These are phyloP conservation scores for Metrosideros polymorpha DNA, from an alignment of 441 rosid genomes.

Conservation along the genomic window DNA sequence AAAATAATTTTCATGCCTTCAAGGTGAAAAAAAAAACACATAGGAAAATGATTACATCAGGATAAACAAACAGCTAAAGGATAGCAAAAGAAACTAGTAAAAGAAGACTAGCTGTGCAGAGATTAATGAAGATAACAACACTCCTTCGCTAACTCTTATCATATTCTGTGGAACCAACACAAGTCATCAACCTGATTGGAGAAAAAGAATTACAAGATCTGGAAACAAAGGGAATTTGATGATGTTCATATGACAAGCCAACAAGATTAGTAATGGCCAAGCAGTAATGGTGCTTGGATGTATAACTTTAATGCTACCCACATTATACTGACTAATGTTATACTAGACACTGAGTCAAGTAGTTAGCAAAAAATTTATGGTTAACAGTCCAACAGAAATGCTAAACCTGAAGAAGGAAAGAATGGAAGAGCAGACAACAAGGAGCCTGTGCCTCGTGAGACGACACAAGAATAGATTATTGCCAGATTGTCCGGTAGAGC, in stretches of 20 bases:
- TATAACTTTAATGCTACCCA: neutral
- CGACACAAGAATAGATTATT: constrained; percentile 1
- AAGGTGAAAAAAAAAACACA: neutral
- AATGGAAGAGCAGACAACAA: neutral
- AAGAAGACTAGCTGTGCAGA: neutral
- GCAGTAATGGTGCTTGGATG: neutral
- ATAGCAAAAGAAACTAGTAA: neutral
- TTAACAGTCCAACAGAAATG: neutral
- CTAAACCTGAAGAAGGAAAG: neutral
- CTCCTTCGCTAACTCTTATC: neutral
- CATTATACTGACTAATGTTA: neutral
- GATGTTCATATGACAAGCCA: neutral
- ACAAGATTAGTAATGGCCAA: neutral
- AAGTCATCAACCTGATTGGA: neutral
- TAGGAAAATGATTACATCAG: neutral
- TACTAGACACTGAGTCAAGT: neutral
- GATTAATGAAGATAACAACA: neutral
- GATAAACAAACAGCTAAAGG: neutral
- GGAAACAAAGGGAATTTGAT: neutral
- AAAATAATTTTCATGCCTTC: neutral
- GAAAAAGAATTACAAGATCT: neutral
- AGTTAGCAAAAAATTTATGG: neutral
- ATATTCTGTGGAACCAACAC: neutral
- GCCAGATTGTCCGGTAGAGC: constrained; percentile 72
- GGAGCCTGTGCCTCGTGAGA: neutral